Evolutionary conservation across 345 rosid genomes (phyloP), one percentile per base, ranked within the genome.

Genomic region (Trapa incisa): DNA sequence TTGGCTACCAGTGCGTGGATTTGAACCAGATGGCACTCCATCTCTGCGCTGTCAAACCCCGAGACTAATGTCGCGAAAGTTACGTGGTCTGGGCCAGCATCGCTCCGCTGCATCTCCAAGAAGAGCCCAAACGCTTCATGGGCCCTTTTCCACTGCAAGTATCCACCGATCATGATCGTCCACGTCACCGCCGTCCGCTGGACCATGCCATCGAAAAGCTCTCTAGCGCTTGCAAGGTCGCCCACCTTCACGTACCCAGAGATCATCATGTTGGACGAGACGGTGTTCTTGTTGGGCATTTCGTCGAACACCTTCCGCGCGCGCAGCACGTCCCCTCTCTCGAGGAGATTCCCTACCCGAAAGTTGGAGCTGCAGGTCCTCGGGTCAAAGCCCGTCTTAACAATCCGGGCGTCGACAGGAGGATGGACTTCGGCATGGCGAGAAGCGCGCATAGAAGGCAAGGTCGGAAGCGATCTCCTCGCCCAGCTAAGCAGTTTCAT

Each of bases 161-260:
- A 88, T 54, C 87, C 92, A 7, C 90, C 94, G 70, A 90, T 83
- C 80, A 93, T 70, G 68, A 88, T 84, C n/a, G 98, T 93, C 96
- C 97, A 90, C 0, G 94, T 77, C 4, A 90, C 94, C 13, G 74
- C 86, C 29, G 82, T 86, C 74, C 84, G 87, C 39, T 83, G 75
- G 17, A 62, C 37, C 86, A 80, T 84, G 61, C 66, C 11, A 65
- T 87, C 86, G 64, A 90, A 88, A 39, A 93, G 67, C 64, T 68
- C 72, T 45, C 83, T 81, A 15, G 97, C 97, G 16, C 38, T 69
- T 5, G 76, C 65, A 38, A 88, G 75, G 67, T 88, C 72, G 7
- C 87, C 87, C 0, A 76, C 63, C 66, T 84, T 84, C 6, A 87
- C 79, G 61, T 85, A 85, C 8, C 90, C 96, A 3, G 84, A 84